Percentiles rank a stretch among this genome's conserved stretches.
phyloP scores from a whole-genome alignment of 2,329 filamentous ascomycete genomes.

The Fusarium agapanthi region DNA sequence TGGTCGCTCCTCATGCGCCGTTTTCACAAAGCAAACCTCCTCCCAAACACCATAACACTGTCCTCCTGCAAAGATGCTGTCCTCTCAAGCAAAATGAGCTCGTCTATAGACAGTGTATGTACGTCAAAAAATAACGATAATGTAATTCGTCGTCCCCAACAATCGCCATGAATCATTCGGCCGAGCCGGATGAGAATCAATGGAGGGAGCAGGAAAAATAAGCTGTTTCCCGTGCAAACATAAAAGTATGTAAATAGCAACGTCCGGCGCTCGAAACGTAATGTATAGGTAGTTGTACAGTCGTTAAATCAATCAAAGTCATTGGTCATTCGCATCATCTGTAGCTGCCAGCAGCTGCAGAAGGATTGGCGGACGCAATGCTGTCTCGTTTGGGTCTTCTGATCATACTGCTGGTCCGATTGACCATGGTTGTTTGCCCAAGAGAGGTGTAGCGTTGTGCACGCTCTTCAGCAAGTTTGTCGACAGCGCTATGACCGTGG shows the following conservation, averaged over 20 bases:
- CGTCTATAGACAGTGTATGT: conserved; percentile 24
- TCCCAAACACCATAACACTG: conserved; percentile 21
- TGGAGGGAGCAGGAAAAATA: conserved; percentile 7
- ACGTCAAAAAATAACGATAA: conserved; percentile 24
- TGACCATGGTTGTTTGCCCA: conserved; percentile 52
- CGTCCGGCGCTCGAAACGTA: conserved; percentile 43
- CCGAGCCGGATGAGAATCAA: conserved; percentile 23
- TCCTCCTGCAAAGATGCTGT: conserved; percentile 10
- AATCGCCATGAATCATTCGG: conserved; percentile 39
- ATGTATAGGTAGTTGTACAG: conserved; percentile 39
- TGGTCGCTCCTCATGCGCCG: conserved; percentile 12
- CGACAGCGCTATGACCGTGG: conserved; percentile 43
- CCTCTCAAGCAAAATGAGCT: conserved; percentile 8
- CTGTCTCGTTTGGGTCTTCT: conserved; percentile 55
- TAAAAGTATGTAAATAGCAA: conserved; percentile 45
- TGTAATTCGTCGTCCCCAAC: conserved; percentile 13
- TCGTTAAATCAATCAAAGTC: conserved; percentile 40
- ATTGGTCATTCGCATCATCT: conserved; percentile 52
- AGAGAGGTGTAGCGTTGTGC: conserved; percentile 54
- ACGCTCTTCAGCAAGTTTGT: conserved; percentile 40
- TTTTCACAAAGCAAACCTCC: conserved; percentile 26
- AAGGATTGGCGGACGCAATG: conserved; percentile 46
- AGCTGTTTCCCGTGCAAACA: conserved; percentile 31
- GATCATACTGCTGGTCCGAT: conserved; percentile 57
- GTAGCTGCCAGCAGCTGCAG: conserved; percentile 54